Evolutionary conservation across 1,284 basidiomycete species (phyloP).

Genomic region (Papiliotrema fonsecae): DNA sequence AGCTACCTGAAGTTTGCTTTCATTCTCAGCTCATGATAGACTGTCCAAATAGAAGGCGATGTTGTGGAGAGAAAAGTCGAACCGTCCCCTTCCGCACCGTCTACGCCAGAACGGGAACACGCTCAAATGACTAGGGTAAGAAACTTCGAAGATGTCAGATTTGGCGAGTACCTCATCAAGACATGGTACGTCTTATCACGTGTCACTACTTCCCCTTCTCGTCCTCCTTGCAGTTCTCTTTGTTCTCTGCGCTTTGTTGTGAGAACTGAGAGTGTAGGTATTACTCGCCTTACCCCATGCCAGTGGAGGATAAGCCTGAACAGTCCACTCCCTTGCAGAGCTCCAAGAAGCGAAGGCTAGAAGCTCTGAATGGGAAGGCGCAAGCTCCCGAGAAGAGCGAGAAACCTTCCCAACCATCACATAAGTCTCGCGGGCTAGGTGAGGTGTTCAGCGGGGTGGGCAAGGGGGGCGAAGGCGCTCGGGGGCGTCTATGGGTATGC

Average conservation of each 20-base stretch:
- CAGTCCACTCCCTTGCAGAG: not conserved
- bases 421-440: not conserved
- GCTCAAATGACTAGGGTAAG: slow-evolving; percentile 38
- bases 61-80: not conserved
- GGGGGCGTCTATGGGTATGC: slow-evolving; percentile 45
- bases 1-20: too few species aligned
- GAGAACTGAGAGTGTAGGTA: slow-evolving; percentile 53
- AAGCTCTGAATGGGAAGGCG: slow-evolving; percentile 1
- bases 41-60: not conserved
- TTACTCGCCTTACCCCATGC: slow-evolving; percentile 78
- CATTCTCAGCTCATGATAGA: not conserved
- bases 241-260: not conserved
- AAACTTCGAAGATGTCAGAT: slow-evolving; percentile 47
- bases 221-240: not conserved
- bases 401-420: not conserved
- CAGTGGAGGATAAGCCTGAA: slow-evolving; percentile 53
- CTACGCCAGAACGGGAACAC: slow-evolving; percentile 40
- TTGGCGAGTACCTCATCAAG: slow-evolving; percentile 43
- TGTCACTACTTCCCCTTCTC: too few species aligned
- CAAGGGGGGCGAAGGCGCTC: slow-evolving; percentile 49
- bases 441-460: slow-evolving; percentile 58
- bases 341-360: slow-evolving; percentile 6
- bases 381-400: not conserved
- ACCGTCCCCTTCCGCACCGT: slow-evolving; percentile 15
- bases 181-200: slow-evolving; percentile 40